Percentiles rank a stretch among this genome's conserved stretches.
Evolutionary conservation across 2,329 filamentous ascomycete species (phyloP).

Genomic region (Fusarium odoratissimum): DNA sequence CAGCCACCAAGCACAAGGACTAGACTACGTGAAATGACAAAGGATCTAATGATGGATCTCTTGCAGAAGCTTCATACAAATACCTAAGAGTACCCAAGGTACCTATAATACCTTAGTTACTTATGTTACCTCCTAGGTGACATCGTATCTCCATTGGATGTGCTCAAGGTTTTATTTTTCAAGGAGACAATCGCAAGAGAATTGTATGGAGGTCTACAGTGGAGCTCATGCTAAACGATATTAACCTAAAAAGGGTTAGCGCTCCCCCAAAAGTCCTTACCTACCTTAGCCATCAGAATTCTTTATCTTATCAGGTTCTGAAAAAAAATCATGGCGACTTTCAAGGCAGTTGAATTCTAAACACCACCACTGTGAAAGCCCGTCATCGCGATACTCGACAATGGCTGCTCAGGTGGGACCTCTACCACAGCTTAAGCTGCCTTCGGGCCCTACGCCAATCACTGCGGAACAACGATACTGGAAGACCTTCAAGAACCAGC

Average conservation of each 20-base stretch:
- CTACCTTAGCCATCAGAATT: constrained; percentile 35
- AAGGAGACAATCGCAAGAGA: background rate
- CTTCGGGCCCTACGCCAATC: constrained; percentile 82
- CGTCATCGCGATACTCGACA: constrained; percentile 40
- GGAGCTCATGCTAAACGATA: background rate
- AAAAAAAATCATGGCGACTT: constrained; percentile 45
- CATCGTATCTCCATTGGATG: background rate
- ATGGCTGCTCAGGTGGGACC: constrained; percentile 92
- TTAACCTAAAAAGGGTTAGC: constrained; percentile 2
- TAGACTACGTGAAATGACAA: background rate
- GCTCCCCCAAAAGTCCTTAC: constrained; percentile 14
- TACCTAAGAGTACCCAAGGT: background rate
- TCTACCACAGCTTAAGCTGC: constrained; percentile 83
- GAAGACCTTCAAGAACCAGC: constrained; percentile 92
- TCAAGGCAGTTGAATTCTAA: constrained; percentile 14
- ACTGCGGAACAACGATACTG: constrained; percentile 97
- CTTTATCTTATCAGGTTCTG: constrained; percentile 41
- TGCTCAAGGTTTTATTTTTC: background rate
- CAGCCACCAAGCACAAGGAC: background rate
- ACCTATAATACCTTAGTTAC: background rate
- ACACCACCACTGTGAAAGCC: constrained; percentile 28
- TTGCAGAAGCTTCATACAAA: background rate
- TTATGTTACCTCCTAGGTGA: background rate
- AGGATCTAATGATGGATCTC: background rate
- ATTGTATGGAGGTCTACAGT: background rate